phyloP scores from a whole-genome alignment of 75 land plant genomes.

The Picea sitchensis region DNA sequence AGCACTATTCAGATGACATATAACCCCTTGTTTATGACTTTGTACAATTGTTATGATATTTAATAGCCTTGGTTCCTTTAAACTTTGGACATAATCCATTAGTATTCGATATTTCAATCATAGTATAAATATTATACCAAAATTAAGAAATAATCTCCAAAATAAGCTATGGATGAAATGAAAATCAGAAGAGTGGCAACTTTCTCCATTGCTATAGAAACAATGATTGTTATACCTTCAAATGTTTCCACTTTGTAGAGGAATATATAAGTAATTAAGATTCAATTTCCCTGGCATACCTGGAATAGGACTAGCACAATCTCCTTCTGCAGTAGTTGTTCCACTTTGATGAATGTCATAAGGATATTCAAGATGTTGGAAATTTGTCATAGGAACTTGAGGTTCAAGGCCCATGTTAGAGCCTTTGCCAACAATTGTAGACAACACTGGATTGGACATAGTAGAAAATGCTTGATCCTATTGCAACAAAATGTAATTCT shows the following conservation, averaged over 20 bases:
- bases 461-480: slow-evolving; percentile 8
- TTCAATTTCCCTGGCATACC: neutral
- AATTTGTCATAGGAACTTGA: neutral
- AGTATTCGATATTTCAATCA: too few species aligned
- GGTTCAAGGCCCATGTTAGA: neutral
- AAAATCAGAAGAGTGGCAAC: slow-evolving; percentile 16
- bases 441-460: neutral
- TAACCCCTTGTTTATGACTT: too few species aligned
- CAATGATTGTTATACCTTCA: neutral
- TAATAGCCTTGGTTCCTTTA: too few species aligned
- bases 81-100: too few species aligned
- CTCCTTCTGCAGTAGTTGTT: neutral
- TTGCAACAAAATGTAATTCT: slow-evolving; percentile 18
- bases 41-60: too few species aligned
- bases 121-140: too few species aligned
- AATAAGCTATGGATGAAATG: too few species aligned
- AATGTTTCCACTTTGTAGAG: slow-evolving; percentile 6
- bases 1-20: slow-evolving; percentile 32
- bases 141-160: too few species aligned
- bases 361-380: neutral
- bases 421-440: neutral
- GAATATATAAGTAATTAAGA: slow-evolving; percentile 9
- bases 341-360: neutral
- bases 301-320: neutral
- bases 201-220: neutral